Percentiles rank a stretch among this genome's conserved stretches.
These are phyloP conservation scores for Colletotrichum eleusines DNA, from an alignment of 2,329 filamentous ascomycete genomes.

Conservation along the genomic window DNA sequence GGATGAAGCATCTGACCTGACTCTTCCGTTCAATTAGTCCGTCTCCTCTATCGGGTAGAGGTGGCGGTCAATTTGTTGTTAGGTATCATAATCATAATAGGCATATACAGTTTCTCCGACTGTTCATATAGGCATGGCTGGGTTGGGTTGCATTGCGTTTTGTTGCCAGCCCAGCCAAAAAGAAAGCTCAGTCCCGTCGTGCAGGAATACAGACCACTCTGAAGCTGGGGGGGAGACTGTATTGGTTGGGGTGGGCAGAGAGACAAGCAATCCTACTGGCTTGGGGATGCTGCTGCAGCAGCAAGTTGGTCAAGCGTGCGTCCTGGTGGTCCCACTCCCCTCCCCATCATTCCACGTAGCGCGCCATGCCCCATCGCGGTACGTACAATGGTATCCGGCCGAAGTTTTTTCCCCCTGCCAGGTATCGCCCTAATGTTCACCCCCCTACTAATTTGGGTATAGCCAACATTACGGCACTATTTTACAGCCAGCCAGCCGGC, in stretches of 20 bases:
- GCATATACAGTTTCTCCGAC: neutral
- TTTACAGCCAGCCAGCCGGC: no score
- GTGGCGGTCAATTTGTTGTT: slow-evolving; percentile 21
- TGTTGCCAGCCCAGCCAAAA: slow-evolving; percentile 26
- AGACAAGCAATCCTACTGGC: slow-evolving; percentile 20
- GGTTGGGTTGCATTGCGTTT: slow-evolving; percentile 34
- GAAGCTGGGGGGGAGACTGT: neutral
- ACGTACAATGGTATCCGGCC: no score
- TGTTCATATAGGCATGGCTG: slow-evolving; percentile 8
- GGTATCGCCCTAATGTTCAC: no score
- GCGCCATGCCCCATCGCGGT: slow-evolving; percentile 22
- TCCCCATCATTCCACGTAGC: slow-evolving; percentile 35
- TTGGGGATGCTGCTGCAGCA: slow-evolving; percentile 15
- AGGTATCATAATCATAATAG: neutral
- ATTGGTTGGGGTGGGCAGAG: neutral
- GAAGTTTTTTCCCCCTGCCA: no score
- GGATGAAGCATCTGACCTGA: slow-evolving; percentile 13
- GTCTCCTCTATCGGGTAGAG: neutral
- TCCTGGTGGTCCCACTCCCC: slow-evolving; percentile 33
- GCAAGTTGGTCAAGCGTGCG: slow-evolving; percentile 32
- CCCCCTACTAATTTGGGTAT: no score
- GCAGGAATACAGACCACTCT: slow-evolving; percentile 21
- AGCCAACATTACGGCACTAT: no score
- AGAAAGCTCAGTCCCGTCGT: slow-evolving; percentile 10
- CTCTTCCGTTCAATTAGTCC: slow-evolving; percentile 2